Conservation (phyloP, 306 rosid genomes). For the Senna tora region DNA sequence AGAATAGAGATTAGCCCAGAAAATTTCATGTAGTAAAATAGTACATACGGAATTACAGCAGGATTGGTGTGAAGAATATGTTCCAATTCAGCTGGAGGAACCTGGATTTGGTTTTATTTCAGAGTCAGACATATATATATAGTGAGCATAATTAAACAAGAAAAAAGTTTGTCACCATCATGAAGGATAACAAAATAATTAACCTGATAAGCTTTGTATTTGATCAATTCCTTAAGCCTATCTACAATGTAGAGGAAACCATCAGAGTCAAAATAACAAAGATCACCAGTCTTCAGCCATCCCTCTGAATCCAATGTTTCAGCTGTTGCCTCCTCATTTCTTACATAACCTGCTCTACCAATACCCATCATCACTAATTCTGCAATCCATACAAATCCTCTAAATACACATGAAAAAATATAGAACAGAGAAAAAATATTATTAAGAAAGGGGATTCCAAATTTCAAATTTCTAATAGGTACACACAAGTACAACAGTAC, state of each 20-base stretch:
- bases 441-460: too few species aligned
- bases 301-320: conserved; percentile 87
- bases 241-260: conserved; percentile 83
- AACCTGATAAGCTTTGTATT: conserved; percentile 97
- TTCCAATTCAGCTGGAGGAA: conserved; percentile 92
- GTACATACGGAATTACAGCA: conserved; percentile 92
- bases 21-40: too few species aligned
- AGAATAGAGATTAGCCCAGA: too few species aligned
- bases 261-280: conserved; percentile 85
- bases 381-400: too few species aligned
- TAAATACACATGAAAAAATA: too few species aligned
- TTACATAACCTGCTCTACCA: conserved; percentile 90
- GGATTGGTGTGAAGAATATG: conserved; percentile 71
- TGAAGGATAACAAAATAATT: conserved; percentile 33
- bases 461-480: too few species aligned
- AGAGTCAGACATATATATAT: too few species aligned
- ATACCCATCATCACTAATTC: too few species aligned
- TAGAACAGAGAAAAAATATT: too few species aligned
- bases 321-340: conserved; percentile 76
- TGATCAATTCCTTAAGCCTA: conserved; percentile 88
- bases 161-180: too few species aligned
- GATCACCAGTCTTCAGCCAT: conserved; percentile 95
- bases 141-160: background rate
- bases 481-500: too few species aligned
- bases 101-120: conserved; percentile 65